A percentile compares a stretch with the other conserved stretches of the same genome.
Conservation (phyloP, 306 rosid species). For the Ziziphus jujuba region DNA sequence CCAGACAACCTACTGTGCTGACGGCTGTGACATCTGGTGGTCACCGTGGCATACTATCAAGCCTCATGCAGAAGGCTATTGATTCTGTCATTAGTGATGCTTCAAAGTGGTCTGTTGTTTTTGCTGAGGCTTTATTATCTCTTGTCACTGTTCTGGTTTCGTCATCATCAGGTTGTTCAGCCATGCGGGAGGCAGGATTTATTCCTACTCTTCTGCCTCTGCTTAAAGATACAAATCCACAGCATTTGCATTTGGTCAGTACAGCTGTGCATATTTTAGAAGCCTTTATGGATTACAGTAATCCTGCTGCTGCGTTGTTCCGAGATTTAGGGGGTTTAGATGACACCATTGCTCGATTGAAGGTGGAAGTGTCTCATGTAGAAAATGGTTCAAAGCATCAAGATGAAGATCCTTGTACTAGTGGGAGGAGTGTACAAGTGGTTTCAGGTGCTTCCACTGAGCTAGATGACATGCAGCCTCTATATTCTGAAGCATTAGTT, state of each 20-base stretch:
- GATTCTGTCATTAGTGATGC: constrained; percentile 66
- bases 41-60: constrained; percentile 90
- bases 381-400: constrained; percentile 74
- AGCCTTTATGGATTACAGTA: constrained; percentile 97
- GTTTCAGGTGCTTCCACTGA: constrained; percentile 52
- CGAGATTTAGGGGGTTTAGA: constrained; percentile 99
- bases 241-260: constrained; percentile 92
- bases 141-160: constrained; percentile 91
- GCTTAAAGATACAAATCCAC: constrained; percentile 85
- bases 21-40: constrained; percentile 97
- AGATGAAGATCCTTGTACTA: constrained; percentile 51
- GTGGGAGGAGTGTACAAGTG: constrained; percentile 48
- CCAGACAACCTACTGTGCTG: constrained; percentile 77
- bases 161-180: constrained; percentile 90
- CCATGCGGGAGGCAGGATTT: constrained; percentile 97
- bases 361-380: constrained; percentile 78
- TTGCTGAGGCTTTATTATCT: constrained; percentile 88
- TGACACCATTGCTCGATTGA: constrained; percentile 81
- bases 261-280: constrained; percentile 92
- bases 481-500: constrained; percentile 79
- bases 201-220: constrained; percentile 93
- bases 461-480: constrained; percentile 66
- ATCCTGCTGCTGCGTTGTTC: constrained; percentile 91
- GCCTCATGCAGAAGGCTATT: constrained; percentile 93
- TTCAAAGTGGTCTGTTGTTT: constrained; percentile 79